Conservation (phyloP, 768 basidiomycete genomes). For the Trametes elegans region DNA sequence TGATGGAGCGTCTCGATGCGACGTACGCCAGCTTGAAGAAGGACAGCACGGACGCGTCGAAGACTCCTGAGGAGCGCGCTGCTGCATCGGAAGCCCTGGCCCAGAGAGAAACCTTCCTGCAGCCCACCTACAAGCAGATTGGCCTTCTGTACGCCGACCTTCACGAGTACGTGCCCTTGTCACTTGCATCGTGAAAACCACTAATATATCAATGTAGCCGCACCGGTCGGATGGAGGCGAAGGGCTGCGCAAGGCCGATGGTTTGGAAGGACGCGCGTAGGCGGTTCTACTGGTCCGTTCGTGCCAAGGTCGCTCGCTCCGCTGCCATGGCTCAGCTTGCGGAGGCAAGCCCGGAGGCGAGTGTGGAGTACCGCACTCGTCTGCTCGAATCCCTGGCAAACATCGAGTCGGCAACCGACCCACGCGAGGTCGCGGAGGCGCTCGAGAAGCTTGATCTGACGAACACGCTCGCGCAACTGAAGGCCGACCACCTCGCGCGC, state of each 20-base stretch:
- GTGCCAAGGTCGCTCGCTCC: constrained; percentile 75
- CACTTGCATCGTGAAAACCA: not conserved
- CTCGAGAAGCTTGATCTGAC: constrained; percentile 73
- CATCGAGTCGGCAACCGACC: constrained; percentile 49
- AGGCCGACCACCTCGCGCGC: constrained; percentile 64
- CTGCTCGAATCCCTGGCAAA: constrained; percentile 63
- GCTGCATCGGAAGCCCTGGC: constrained; percentile 66
- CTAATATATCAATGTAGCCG: constrained; percentile 52
- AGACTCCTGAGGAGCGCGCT: constrained; percentile 72
- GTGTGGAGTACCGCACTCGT: constrained; percentile 62
- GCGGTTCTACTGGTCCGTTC: constrained; percentile 91
- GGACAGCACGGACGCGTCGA: constrained; percentile 71
- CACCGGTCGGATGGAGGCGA: constrained; percentile 94
- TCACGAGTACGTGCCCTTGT: constrained; percentile 69
- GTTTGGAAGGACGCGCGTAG: constrained; percentile 89
- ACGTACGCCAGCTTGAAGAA: constrained; percentile 79
- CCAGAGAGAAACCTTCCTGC: constrained; percentile 73
- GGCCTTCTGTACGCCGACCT: constrained; percentile 94
- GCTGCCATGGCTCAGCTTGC: constrained; percentile 60
- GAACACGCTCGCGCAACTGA: constrained; percentile 60
- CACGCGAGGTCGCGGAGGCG: constrained; percentile 57
- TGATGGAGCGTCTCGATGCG: constrained; percentile 93
- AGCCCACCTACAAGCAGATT: constrained; percentile 91
- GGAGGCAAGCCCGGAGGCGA: constrained; percentile 69
- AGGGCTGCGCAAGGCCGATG: constrained; percentile 85